Base-by-base conservation (phyloP, 2,329 filamentous ascomycete species). In the Fusarium dimerum region DNA sequence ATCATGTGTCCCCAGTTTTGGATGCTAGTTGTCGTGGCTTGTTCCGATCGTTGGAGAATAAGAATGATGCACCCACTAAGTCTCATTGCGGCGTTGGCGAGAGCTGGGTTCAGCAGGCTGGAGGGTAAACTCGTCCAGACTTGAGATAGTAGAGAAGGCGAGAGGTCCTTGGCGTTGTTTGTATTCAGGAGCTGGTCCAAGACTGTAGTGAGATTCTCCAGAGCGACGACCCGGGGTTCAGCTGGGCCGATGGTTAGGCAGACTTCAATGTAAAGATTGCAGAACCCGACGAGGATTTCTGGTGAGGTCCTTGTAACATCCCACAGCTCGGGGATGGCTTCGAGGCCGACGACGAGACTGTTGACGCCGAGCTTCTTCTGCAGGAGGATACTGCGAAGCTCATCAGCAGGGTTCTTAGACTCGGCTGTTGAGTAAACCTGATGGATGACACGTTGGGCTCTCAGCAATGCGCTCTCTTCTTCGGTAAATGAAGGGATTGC, bases 1-100 rank as follows among this genome's bases (percentile, higher is more conserved):
- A 84, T 73, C 70, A 82, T 76, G 15, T 62, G 54, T 5, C 79
- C 80, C 80, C 82, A 84, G 43, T 62, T 66, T 15, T 56, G 59
- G 18, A 75, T 55, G 5, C 63, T 65, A 1, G 51, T 18, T 0
- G 52, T 4, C 3, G 60, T 50, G 4, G 63, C 34, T 7, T 17
- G 36, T 41, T 55, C 43, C 9, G 60, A 48, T 6, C 68, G 55
- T 10, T 64, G 57, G 17, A 75, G 56, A 5, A 71, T 63, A 1
- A 73, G 72, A 36, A 77, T 60, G 12, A 82, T 66, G 4, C 72
- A 70, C 0, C 80, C 80, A 57, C 78, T 79, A 32, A 71, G 66
- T 47, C 77, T 72, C 52, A 82, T 68, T 17, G 80, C 67, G 4
- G 79, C 77, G 48, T 83, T 77, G 5, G 74, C 74, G 9, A 84